Evolutionary conservation across 306 rosid species (phyloP), one percentile per base, ranked within the genome.

Genomic region (Dalbergia oliveri): DNA sequence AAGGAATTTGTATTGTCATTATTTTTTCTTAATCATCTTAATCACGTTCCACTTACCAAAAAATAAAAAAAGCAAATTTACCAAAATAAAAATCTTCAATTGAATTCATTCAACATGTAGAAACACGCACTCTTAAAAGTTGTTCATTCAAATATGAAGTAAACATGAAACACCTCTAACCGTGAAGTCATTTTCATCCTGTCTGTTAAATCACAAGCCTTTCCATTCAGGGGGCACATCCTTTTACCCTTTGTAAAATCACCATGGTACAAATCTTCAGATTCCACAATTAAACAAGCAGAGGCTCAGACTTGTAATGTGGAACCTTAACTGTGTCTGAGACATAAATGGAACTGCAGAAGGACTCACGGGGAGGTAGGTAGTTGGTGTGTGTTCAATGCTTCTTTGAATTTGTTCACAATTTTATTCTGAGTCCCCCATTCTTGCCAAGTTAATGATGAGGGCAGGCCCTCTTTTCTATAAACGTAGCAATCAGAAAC

Each of bases 321-420:
- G 77, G 66, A 71, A 65, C 85, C 80, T 80, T 72, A 57, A 71
- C 77, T 59, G 79, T 81, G 88, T 80, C 53, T 43, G 78, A 73
- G 50, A 34, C 86, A 72, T 85, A 51, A 73, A 85, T 81, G 64
- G 83, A 59, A 73, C 72, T 81, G 35, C 83, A 72, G 51, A 66
- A 77, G 31, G 58, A 85, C 65, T 77, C 66, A 21, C 47, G 59
- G 31, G 26, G 75, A 18, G 81, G 78, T 81, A 14, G 82, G 72
- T 84, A 10, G 85, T 85, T 85, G 88, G 85, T 49, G 19, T 76
- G 50, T 44, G 85, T 82, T 82, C 71, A 82, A 79, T 84, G 84
- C 86, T 53, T 82, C 18, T 73, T 68, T 83, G 57, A 51, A 84
- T 54, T 73, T 77, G 21, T 58, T 69, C 83, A 67, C 16, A 64